Base-by-base conservation (phyloP, 208 protist genomes). In the Acanthamoeba sp. region DNA sequence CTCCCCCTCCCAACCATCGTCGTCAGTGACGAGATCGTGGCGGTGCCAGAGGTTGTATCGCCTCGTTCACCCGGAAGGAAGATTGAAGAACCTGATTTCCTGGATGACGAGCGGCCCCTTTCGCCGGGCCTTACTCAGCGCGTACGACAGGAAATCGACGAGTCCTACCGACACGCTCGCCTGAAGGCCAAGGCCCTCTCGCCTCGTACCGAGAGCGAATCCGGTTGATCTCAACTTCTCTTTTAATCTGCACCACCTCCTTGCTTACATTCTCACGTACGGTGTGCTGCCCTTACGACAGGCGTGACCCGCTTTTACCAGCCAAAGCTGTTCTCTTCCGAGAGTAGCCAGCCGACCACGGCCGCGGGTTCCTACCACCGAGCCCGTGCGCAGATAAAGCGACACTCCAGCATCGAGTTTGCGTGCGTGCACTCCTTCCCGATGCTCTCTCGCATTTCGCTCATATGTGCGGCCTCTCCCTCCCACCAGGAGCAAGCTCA, bases 121-220 rank as follows among this genome's bases (percentile, higher is more conserved):
- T 78, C 69, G 69, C 36, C 69, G 4, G 69, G 69, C 29, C 36
- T 78, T 9, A 78, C 69, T 10, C 69, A 78, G 29, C 69, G 69
- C 34, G 69, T 78, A 10, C 69, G 69, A 9, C 34, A 78, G 32
- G 69, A 78, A 22, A 78, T 78, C 24, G 69, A 78, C 7, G 69
- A 78, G 29, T 34, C 69, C 69, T 78, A 78, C 34, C 69, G 69
- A 36, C 69, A 78, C 69, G 69, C 69, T 24, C 69, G 69, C 24
- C 69, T 78, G 32, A 78, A 78, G 69, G 69, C 69, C 69, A 78
- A 40, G 69, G 69, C 69, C 18, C 32, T 78, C 1, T 36, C 69
- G 12, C 34, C 34, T 22, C 69, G 36, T 24, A n/a, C 24, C 32
- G 62, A 71, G n/a, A 36, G 24, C 24, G n/a, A 71, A 36, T n/a